Conservation (phyloP, 495 filamentous ascomycete species). For the Aspergillus hancockii region DNA sequence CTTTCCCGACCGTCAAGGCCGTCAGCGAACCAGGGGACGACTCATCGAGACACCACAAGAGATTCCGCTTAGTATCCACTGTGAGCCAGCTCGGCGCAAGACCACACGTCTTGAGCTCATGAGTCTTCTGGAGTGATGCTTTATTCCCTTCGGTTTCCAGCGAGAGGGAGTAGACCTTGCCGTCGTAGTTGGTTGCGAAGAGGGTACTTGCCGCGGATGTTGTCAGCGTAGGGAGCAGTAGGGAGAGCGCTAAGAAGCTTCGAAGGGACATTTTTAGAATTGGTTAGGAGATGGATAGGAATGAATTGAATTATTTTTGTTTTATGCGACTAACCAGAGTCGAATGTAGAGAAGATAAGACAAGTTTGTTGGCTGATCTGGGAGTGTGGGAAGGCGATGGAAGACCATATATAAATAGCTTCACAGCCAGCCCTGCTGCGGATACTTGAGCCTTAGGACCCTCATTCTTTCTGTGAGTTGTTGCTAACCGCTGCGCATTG, state of each 20-base stretch:
- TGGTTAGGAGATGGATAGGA: background rate
- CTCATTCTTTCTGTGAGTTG: no score
- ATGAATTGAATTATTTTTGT: background rate
- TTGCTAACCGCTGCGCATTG: background rate
- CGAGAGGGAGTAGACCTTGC: slow-evolving; percentile 55
- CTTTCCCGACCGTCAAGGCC: slow-evolving; percentile 18
- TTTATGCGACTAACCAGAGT: background rate
- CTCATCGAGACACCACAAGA: slow-evolving; percentile 65
- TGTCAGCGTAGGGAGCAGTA: background rate
- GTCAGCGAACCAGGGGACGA: slow-evolving; percentile 33
- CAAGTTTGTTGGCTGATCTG: no score
- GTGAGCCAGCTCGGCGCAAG: slow-evolving; percentile 61
- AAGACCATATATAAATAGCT: no score
- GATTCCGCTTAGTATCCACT: slow-evolving; percentile 49
- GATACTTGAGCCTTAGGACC: no score
- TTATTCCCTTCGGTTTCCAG: slow-evolving; percentile 34
- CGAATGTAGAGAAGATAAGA: no score
- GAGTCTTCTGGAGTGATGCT: slow-evolving; percentile 40
- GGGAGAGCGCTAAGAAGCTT: background rate
- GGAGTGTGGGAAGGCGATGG: no score
- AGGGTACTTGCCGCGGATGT: slow-evolving; percentile 31
- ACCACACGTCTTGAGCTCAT: slow-evolving; percentile 45
- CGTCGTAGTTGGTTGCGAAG: slow-evolving; percentile 63
- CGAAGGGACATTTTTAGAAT: background rate
- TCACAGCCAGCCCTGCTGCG: no score